These are phyloP conservation scores for Pontederia paniculata DNA, from an alignment of 176 grass and related monocot genomes.

Conservation along the genomic window DNA sequence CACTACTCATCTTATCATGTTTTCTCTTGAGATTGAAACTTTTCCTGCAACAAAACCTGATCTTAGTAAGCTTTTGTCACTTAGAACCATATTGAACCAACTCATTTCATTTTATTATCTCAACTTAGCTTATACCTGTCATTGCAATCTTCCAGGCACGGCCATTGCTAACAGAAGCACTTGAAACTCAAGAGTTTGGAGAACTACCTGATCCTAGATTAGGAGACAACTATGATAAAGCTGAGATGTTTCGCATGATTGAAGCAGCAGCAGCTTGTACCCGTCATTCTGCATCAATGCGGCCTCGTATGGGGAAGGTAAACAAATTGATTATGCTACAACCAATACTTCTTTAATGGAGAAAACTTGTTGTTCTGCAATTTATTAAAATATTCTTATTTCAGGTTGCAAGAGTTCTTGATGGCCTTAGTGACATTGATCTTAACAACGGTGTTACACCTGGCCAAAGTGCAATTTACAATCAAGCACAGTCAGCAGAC, in stretches of 20 bases:
- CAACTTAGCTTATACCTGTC: too few relatives aligned
- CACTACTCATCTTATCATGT: too few relatives aligned
- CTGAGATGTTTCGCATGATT: slow-evolving; percentile 68
- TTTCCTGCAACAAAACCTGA: too few relatives aligned
- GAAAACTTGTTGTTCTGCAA: not conserved
- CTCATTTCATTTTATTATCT: too few relatives aligned
- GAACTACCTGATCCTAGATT: slow-evolving; percentile 54
- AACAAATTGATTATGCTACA: not conserved
- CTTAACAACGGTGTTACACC: slow-evolving; percentile 72
- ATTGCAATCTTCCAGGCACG: slow-evolving; percentile 34
- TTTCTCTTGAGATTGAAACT: too few relatives aligned
- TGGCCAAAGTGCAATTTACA: slow-evolving; percentile 71
- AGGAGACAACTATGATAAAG: slow-evolving; percentile 34
- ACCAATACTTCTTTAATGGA: not conserved
- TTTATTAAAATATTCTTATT: slow-evolving; percentile 4
- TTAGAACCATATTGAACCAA: too few relatives aligned
- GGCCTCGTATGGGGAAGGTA: too few relatives aligned
- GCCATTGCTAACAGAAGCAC: slow-evolving; percentile 37
- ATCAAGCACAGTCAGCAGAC: slow-evolving; percentile 58
- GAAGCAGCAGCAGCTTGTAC: slow-evolving; percentile 71
- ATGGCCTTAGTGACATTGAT: slow-evolving; percentile 67
- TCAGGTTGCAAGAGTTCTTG: slow-evolving; percentile 74
- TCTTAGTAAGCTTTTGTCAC: too few relatives aligned
- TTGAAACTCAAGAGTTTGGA: slow-evolving; percentile 60
- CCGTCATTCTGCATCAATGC: slow-evolving; percentile 37